Percentiles rank a stretch among this genome's conserved stretches.
Conservation (phyloP, 257 asterid species). For the Lycium ferocissimum region DNA sequence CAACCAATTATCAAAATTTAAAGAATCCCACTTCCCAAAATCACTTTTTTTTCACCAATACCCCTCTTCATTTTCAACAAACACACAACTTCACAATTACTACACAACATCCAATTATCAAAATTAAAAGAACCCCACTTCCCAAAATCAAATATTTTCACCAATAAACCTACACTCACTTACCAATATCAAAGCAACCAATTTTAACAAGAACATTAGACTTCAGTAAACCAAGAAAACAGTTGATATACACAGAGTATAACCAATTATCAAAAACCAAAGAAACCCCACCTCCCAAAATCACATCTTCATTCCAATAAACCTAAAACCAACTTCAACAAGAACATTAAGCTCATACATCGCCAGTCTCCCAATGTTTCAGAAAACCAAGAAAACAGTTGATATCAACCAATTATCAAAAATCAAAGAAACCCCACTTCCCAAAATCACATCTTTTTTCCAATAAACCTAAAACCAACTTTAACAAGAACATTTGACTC, state of each 20-base stretch:
- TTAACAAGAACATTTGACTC: background rate
- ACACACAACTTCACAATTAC: slow-evolving; percentile 48
- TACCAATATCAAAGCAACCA: background rate
- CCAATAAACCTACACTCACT: slow-evolving; percentile 28
- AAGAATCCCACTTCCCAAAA: slow-evolving; percentile 34
- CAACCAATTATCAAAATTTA: background rate
- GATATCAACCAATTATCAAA: slow-evolving; percentile 28
- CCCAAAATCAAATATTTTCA: slow-evolving; percentile 12
- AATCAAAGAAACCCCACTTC: slow-evolving; percentile 23
- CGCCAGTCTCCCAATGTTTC: too few species aligned
- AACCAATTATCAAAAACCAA: too few species aligned
- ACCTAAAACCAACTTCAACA: slow-evolving; percentile 22
- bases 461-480: slow-evolving; percentile 27
- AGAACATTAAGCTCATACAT: background rate
- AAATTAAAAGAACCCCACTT: slow-evolving; percentile 24
- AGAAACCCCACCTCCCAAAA: slow-evolving; percentile 35
- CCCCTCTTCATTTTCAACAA: slow-evolving; percentile 40
- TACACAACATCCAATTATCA: slow-evolving; percentile 36
- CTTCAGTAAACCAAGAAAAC: slow-evolving; percentile 34
- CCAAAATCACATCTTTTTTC: slow-evolving; percentile 19
- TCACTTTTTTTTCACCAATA: slow-evolving; percentile 38
- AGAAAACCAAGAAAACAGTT: slow-evolving; percentile 34
- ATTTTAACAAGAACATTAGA: background rate
- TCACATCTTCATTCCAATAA: slow-evolving; percentile 34
- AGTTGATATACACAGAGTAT: background rate